phyloP scores from a whole-genome alignment of 164 flowering plant genomes.

The Malania oleifera region DNA sequence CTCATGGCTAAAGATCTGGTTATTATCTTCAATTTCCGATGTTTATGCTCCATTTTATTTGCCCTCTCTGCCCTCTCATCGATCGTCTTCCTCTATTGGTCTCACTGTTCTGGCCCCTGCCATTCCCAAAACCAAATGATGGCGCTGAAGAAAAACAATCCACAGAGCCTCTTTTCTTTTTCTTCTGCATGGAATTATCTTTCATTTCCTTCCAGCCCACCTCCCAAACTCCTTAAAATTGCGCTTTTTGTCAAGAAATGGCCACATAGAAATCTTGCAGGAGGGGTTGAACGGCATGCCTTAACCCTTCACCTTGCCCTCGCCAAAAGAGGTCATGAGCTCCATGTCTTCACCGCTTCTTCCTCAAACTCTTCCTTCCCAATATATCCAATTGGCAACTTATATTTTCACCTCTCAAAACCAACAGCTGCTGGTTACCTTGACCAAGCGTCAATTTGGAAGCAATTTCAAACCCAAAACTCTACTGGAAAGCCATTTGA shows the following conservation, averaged over 20 bases:
- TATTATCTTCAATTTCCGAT: constrained; percentile 23
- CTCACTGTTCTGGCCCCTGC: constrained; percentile 24
- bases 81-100: constrained; percentile 29
- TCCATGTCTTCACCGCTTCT: constrained; percentile 51
- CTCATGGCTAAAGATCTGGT: constrained; percentile 28
- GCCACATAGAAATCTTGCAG: constrained; percentile 49
- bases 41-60: constrained; percentile 20
- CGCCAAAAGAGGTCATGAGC: constrained; percentile 48
- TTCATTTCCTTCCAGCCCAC: constrained; percentile 36
- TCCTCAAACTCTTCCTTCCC: constrained; percentile 32
- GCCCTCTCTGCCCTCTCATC: constrained; percentile 26
- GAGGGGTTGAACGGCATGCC: constrained; percentile 80
- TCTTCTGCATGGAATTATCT: constrained; percentile 66
- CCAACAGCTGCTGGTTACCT: constrained; percentile 59
- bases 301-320: constrained; percentile 59
- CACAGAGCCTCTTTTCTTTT: constrained; percentile 33
- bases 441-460: constrained; percentile 53
- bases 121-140: constrained; percentile 12
- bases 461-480: constrained; percentile 49
- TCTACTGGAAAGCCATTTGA: constrained; percentile 47
- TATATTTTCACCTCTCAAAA: constrained; percentile 53
- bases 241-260: constrained; percentile 74
- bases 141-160: constrained; percentile 12
- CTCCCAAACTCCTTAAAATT: constrained; percentile 47
- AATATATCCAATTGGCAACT: constrained; percentile 22